A percentile compares a stretch with the other conserved stretches of the same genome.
phyloP scores from a whole-genome alignment of 179 eudicot genomes.

The Camellia oleifera region DNA sequence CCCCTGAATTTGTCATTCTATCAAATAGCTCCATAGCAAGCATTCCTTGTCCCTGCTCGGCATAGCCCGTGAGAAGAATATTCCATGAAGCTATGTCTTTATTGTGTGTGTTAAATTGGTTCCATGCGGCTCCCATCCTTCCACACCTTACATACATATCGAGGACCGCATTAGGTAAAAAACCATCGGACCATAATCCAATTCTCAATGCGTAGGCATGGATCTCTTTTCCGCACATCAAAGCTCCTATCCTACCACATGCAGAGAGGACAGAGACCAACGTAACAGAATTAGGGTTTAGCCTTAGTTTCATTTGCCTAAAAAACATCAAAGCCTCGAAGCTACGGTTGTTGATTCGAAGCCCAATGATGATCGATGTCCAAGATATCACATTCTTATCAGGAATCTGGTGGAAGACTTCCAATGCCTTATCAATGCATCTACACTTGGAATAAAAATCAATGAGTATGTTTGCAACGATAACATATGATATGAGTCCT shows the following conservation, averaged over 20 bases:
- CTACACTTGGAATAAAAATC: conserved; percentile 72
- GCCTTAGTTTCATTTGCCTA: conserved; percentile 52
- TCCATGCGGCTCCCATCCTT: conserved; percentile 54
- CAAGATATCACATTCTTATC: conserved; percentile 71
- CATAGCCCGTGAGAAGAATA: conserved; percentile 66
- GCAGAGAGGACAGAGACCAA: conserved; percentile 63
- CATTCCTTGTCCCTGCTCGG: conserved; percentile 49
- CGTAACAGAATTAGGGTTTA: conserved; percentile 64
- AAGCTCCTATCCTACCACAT: conserved; percentile 69
- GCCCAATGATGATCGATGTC: conserved; percentile 76
- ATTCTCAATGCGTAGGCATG: conserved; percentile 71
- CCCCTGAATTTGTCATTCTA: conserved; percentile 43
- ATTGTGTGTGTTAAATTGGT: conserved; percentile 43
- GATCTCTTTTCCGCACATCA: conserved; percentile 80
- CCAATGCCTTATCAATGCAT: conserved; percentile 63
- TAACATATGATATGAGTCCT: conserved; percentile 48
- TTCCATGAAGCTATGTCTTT: conserved; percentile 71
- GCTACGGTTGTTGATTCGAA: conserved; percentile 55
- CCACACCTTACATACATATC: conserved; percentile 89
- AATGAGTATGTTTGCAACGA: conserved; percentile 61
- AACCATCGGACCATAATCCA: conserved; percentile 52
- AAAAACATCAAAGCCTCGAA: conserved; percentile 70
- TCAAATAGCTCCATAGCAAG: conserved; percentile 53
- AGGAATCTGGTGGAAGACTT: conserved; percentile 59
- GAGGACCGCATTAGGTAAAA: conserved; percentile 63